phyloP scores from a whole-genome alignment of 495 filamentous ascomycete species.

The Penicillium odoratum region DNA sequence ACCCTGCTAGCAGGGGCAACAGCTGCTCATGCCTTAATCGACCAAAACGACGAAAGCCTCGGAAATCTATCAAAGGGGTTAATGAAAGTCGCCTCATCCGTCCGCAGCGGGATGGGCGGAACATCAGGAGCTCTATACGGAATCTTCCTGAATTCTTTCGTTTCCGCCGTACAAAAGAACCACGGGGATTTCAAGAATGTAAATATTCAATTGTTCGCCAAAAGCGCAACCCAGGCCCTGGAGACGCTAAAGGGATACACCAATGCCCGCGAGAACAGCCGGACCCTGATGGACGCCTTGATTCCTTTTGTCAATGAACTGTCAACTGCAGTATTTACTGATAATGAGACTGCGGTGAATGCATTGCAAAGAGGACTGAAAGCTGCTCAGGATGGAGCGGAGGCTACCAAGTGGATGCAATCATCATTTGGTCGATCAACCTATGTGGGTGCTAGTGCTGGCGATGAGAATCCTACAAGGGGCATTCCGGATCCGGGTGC shows the following conservation, averaged over 20 bases:
- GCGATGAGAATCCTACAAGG: constrained; percentile 10
- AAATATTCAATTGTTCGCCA: constrained; percentile 8
- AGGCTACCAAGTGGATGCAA: constrained; percentile 13
- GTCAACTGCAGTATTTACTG: constrained; percentile 4
- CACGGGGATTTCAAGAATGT: constrained; percentile 5
- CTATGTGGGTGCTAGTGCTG: constrained; percentile 16
- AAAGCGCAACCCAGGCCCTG: constrained; percentile 10
- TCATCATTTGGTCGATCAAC: constrained; percentile 17
- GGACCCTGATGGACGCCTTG: constrained; percentile 19
- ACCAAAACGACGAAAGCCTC: constrained; percentile 1
- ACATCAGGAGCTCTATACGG: constrained; percentile 19
- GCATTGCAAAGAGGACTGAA: constrained; percentile 7
- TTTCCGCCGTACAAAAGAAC: constrained; percentile 7
- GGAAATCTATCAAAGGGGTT: constrained; percentile 8
- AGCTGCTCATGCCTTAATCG: constrained; percentile 4
- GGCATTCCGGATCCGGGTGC: constrained; percentile 19
- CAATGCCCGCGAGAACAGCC: constrained; percentile 12
- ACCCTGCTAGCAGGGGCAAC: constrained; percentile 11
- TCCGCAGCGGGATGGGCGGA: constrained; percentile 16
- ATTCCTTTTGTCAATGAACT: constrained; percentile 16
- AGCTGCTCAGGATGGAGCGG: constrained; percentile 11
- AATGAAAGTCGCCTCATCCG: constrained; percentile 9
- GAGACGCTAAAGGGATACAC: constrained; percentile 16
- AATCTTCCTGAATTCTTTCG: constrained; percentile 14
- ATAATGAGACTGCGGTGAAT: constrained; percentile 4